Conservation (phyloP, 768 basidiomycete genomes). For the Boletellus ananas region DNA sequence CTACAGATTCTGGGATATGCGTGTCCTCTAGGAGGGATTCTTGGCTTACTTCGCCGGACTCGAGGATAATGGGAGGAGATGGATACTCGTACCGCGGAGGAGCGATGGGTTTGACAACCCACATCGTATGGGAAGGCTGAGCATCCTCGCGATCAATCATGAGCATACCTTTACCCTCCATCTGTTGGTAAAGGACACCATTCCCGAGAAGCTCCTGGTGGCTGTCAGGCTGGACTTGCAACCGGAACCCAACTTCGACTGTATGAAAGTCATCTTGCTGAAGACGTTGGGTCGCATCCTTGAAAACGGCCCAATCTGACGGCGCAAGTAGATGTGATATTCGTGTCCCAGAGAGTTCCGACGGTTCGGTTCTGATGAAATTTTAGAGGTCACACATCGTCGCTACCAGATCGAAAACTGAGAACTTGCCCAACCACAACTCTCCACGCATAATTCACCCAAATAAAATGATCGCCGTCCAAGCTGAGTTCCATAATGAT, state of each 20-base stretch:
- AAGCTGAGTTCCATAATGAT: constrained; percentile 93
- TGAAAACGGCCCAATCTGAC: constrained; percentile 78
- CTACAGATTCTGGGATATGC: constrained; percentile 36
- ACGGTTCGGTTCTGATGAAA: constrained; percentile 68
- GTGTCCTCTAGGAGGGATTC: constrained; percentile 35
- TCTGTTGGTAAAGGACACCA: constrained; percentile 64
- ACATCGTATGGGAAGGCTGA: constrained; percentile 93
- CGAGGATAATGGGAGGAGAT: constrained; percentile 57
- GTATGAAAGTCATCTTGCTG: constrained; percentile 92
- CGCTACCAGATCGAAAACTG: neutral
- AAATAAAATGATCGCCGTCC: constrained; percentile 92
- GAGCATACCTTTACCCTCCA: constrained; percentile 99
- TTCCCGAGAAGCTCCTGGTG: constrained; percentile 54
- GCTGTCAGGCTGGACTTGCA: constrained; percentile 64
- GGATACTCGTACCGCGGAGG: constrained; percentile 66
- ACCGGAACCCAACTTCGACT: constrained; percentile 85
- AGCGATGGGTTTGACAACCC: constrained; percentile 86
- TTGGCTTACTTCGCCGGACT: constrained; percentile 40
- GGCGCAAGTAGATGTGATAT: constrained; percentile 80
- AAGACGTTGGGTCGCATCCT: constrained; percentile 79
- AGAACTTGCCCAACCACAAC: constrained; percentile 79
- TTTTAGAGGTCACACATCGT: constrained; percentile 11
- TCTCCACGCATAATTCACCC: constrained; percentile 95
- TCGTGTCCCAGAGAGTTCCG: constrained; percentile 70
- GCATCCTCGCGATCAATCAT: constrained; percentile 91